phyloP scores from a whole-genome alignment of 2,329 filamentous ascomycete genomes.

The Fusarium tuaranense region DNA sequence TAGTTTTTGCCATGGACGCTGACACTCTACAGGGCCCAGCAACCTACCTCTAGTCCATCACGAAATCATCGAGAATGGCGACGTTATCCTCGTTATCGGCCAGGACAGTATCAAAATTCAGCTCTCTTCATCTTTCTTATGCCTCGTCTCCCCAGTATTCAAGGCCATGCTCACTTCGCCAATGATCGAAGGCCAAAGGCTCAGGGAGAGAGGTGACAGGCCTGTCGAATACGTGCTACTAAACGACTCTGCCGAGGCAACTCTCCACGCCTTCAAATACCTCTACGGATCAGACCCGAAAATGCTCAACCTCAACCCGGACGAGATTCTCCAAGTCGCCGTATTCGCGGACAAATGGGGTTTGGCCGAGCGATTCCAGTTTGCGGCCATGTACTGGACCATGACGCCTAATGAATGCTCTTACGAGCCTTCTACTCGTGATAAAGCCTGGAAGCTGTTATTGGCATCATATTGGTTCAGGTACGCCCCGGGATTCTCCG shows the following conservation, averaged over 20 bases:
- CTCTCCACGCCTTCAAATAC: neutral
- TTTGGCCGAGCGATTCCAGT: neutral
- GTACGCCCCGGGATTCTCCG: neutral
- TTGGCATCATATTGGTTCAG: conserved; percentile 1
- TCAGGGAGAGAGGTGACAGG: neutral
- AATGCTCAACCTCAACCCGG: neutral
- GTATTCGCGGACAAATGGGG: neutral
- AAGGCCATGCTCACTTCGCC: conserved; percentile 21
- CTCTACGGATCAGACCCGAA: conserved; percentile 20
- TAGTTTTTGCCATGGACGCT: neutral
- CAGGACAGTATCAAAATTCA: neutral
- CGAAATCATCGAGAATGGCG: neutral
- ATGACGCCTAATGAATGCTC: neutral
- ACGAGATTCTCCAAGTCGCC: neutral
- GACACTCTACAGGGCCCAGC: neutral
- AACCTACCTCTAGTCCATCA: no score
- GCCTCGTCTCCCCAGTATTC: conserved; percentile 25
- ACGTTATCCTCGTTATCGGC: neutral
- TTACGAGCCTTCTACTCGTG: neutral
- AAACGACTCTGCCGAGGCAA: neutral
- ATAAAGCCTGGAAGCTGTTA: neutral
- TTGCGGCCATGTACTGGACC: conserved; percentile 2
- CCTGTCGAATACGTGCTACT: neutral
- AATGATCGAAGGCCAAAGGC: conserved; percentile 17
- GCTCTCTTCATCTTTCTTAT: conserved; percentile 34